Conservation (phyloP, 2,329 filamentous ascomycete genomes). For the Fusarium azukiicola region DNA sequence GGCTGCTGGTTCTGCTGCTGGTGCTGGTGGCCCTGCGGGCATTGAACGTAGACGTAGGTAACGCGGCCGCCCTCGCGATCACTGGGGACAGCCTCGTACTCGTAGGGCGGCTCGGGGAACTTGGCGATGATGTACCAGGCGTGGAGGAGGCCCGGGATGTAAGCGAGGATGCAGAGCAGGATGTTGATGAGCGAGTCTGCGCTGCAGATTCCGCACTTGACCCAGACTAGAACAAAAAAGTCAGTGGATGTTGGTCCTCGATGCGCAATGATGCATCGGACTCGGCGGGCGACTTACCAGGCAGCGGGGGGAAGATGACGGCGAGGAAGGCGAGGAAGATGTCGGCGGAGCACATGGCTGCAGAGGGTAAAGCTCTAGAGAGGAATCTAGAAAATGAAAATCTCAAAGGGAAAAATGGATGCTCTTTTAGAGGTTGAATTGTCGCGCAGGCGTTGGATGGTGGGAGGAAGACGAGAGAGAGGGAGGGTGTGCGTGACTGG, state of each 20-base stretch:
- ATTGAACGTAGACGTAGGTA: slow-evolving; percentile 89
- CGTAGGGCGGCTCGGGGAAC: slow-evolving; percentile 87
- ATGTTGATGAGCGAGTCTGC: slow-evolving; percentile 98
- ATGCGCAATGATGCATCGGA: slow-evolving; percentile 19
- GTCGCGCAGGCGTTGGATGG: slow-evolving; percentile 30
- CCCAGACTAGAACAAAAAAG: slow-evolving; percentile 85
- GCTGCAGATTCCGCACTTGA: slow-evolving; percentile 96
- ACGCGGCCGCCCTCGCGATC: slow-evolving; percentile 79
- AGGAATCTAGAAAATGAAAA: neutral
- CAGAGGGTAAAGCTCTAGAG: slow-evolving; percentile 4
- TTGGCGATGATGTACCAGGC: slow-evolving; percentile 99
- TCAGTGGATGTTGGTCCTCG: slow-evolving; percentile 31
- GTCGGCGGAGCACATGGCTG: slow-evolving; percentile 78
- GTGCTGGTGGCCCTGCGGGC: slow-evolving; percentile 62
- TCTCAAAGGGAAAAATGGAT: neutral
- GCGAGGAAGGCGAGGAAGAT: slow-evolving; percentile 83
- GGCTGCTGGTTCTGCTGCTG: slow-evolving; percentile 45
- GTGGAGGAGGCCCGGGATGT: slow-evolving; percentile 93
- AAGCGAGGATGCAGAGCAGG: slow-evolving; percentile 90
- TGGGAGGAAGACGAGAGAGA: slow-evolving; percentile 23
- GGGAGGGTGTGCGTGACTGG: slow-evolving; percentile 39
- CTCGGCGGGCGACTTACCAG: slow-evolving; percentile 71
- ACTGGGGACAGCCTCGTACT: slow-evolving; percentile 84
- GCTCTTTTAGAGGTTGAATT: slow-evolving; percentile 24
- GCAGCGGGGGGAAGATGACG: slow-evolving; percentile 82